Evolutionary conservation across 345 rosid genomes (phyloP), one percentile per base, ranked within the genome.

Genomic region (Geranium brycei): DNA sequence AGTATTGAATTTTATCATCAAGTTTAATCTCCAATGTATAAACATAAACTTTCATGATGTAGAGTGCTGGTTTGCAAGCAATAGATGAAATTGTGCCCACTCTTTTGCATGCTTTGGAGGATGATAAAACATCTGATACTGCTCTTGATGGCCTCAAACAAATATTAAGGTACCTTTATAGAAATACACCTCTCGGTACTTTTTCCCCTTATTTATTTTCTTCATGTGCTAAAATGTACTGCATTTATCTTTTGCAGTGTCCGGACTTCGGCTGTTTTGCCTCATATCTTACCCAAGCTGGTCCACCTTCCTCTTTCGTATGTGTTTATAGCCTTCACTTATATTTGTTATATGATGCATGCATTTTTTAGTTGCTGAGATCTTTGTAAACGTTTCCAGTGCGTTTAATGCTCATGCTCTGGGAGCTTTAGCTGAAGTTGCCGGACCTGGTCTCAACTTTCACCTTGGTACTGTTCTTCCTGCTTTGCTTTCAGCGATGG

Each of bases 61-160:
- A 93, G 99, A 93, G 89, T 78, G 99, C 97, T 67, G 99, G 99
- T 69, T 60, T 93, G 92, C 97, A 86, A 86, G 99, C 97, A 70
- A 88, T 93, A 66, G 99, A 93, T 79, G 99, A 93, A 81, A 93
- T 93, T 69, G 95, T 93, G 59, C 97, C 97, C 64, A 90, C 97
- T 1, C 84, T 93, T 78, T 67, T 93, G 72, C 95, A 81, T 83
- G 96, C 97, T 16, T 78, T 93, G 69, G 97, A 90, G 79, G 96
- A 93, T 73, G 92, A 88, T 76, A 79, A 82, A 69, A 85, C 87
- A 58, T 90, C 99, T 71, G 87, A 86, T 66, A 88, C 96, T 71
- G 97, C 95, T 61, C 79, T 93, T 38, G 97, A 93, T 76, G 99
- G 96, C 61, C 99, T 93, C 73, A 90, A 90, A 73, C 97, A 93